phyloP scores from a whole-genome alignment of 257 asterid species.

The Solanum chilense region DNA sequence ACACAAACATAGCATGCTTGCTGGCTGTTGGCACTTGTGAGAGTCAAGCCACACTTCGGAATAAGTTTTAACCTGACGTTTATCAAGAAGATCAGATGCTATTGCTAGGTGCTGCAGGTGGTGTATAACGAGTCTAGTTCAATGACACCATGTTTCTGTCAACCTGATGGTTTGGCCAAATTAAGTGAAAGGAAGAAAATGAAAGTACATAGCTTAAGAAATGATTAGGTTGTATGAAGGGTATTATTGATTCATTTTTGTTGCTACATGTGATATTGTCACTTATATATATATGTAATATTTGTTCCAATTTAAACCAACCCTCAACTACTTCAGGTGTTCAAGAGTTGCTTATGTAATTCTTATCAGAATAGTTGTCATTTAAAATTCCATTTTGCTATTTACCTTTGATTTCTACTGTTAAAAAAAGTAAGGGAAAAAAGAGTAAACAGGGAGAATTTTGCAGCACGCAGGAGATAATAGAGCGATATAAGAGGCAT shows the following conservation, averaged over 20 bases:
- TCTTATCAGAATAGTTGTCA: not conserved
- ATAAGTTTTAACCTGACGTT: not conserved
- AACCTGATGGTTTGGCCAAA: not conserved
- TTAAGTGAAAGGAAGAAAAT: not conserved
- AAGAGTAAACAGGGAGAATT: not conserved
- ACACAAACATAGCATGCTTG: not conserved
- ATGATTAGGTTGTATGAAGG: not conserved
- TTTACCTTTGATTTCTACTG: no score
- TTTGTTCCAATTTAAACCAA: not conserved
- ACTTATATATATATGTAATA: not conserved
- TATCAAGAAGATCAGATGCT: not conserved
- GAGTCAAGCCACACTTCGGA: not conserved
- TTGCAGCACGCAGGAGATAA: conserved; percentile 59
- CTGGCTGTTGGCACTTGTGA: not conserved
- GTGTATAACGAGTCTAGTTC: not conserved
- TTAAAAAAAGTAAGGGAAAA: not conserved
- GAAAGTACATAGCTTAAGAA: not conserved
- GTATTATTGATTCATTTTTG: not conserved
- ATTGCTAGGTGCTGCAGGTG: not conserved
- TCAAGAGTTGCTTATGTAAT: not conserved
- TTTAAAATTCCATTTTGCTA: not conserved
- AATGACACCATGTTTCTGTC: not conserved
- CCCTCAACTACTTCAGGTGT: not conserved
- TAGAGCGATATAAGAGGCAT: conserved; percentile 58
- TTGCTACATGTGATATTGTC: not conserved